These are phyloP conservation scores for Yamagishiella unicocca DNA, from an alignment of 139 green algal genomes.

Conservation along the genomic window DNA sequence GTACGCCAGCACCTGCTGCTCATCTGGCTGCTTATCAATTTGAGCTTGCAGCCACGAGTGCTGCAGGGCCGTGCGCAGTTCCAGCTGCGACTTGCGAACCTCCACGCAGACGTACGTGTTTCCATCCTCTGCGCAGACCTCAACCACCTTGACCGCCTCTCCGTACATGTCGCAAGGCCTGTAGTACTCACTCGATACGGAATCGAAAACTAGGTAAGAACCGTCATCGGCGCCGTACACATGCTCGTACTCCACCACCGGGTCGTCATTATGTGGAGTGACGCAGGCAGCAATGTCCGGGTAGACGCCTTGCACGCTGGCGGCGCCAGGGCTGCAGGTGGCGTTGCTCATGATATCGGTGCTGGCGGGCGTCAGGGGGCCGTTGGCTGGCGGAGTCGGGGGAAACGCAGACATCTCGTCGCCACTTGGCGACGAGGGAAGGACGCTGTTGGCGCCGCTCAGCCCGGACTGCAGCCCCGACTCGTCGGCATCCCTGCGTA, in stretches of 20 bases:
- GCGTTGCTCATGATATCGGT: no score
- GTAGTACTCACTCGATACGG: neutral
- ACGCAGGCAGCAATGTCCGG: no score
- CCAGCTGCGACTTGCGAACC: neutral
- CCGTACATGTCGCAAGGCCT: conserved; percentile 4
- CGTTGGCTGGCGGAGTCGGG: no score
- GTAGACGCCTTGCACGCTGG: no score
- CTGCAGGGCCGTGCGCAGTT: neutral
- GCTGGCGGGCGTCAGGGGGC: no score
- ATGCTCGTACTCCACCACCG: conserved; percentile 22
- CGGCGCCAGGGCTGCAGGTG: no score
- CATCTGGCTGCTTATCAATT: neutral
- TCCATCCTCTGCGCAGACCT: neutral
- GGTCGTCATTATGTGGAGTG: neutral
- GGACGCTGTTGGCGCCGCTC: no score
- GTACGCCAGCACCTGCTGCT: neutral
- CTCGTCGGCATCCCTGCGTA: no score
- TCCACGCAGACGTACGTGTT: conserved; percentile 7
- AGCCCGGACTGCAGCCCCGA: no score
- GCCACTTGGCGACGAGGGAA: no score
- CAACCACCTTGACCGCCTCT: neutral
- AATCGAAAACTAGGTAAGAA: conserved; percentile 3
- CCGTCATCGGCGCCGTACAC: conserved; percentile 15
- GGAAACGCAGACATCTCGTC: no score
- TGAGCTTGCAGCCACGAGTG: neutral